These are phyloP conservation scores for Curvularia eragrostidis DNA, from an alignment of 2,329 filamentous ascomycete species.

Conservation along the genomic window DNA sequence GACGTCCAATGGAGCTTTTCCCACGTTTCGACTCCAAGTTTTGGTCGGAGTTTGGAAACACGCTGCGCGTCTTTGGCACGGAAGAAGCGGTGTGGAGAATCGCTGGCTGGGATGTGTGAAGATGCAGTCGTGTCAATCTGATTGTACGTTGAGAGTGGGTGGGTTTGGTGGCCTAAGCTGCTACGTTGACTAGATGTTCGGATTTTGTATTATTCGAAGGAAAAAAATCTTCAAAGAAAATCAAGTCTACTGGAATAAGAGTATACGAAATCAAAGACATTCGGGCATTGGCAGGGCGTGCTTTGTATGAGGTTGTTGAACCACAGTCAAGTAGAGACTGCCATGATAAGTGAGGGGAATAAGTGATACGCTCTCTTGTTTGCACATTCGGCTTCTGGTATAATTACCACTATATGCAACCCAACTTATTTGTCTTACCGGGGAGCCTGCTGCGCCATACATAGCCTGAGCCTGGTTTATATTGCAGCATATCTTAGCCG, in stretches of 20 bases:
- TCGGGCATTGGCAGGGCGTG: too few species aligned
- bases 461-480: not conserved
- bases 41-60: conserved; percentile 66
- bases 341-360: too few species aligned
- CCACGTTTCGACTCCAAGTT: conserved; percentile 61
- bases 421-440: not conserved
- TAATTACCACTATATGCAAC: not conserved
- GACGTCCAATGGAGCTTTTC: conserved; percentile 54
- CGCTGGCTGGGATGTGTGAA: conserved; percentile 25
- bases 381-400: not conserved
- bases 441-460: not conserved
- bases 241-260: too few species aligned
- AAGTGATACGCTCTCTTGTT: too few species aligned
- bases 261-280: too few species aligned
- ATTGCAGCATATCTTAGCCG: not conserved
- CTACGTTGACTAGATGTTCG: not conserved
- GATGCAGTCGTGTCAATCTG: too few species aligned
- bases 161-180: not conserved
- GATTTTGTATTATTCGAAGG: not conserved
- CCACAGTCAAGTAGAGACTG: too few species aligned
- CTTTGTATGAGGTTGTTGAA: too few species aligned
- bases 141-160: too few species aligned
- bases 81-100: conserved; percentile 53
- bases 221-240: too few species aligned
- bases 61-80: conserved; percentile 66